A percentile compares a stretch with the other conserved stretches of the same genome.
These are phyloP conservation scores for Plantago major DNA, from an alignment of 257 asterid species.

Conservation along the genomic window DNA sequence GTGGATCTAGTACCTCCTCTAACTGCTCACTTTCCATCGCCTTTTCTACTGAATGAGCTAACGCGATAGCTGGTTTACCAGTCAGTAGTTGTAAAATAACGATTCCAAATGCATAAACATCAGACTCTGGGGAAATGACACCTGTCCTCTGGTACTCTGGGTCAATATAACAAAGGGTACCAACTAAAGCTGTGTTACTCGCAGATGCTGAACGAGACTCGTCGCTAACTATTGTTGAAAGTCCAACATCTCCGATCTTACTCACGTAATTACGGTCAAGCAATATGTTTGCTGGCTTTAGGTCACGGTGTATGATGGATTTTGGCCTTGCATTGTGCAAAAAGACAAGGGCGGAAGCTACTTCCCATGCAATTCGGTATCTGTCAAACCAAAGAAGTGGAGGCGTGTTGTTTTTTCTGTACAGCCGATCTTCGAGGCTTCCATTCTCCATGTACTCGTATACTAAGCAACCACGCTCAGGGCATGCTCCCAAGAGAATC, in stretches of 20 bases:
- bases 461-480: conserved; percentile 66
- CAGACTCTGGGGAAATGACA: conserved; percentile 54
- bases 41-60: conserved; percentile 53
- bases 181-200: conserved; percentile 51
- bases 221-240: conserved; percentile 46
- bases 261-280: conserved; percentile 74
- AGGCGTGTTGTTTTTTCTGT: conserved; percentile 42
- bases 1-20: conserved; percentile 43
- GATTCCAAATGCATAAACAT: conserved; percentile 77
- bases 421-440: conserved; percentile 69
- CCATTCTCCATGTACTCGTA: conserved; percentile 94
- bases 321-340: conserved; percentile 73
- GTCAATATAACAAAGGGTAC: conserved; percentile 77
- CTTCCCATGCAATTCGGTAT: conserved; percentile 78
- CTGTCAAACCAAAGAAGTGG: conserved; percentile 78
- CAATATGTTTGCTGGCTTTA: conserved; percentile 86
- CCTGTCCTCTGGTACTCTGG: conserved; percentile 95
- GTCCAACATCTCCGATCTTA: conserved; percentile 88
- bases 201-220: conserved; percentile 35
- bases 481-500: conserved; percentile 84
- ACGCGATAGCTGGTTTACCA: conserved; percentile 66
- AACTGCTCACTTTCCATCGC: conserved; percentile 42
- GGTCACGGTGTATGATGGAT: conserved; percentile 78
- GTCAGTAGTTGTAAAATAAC: conserved; percentile 72
- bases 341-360: conserved; percentile 79